A percentile compares a stretch with the other conserved stretches of the same genome.
Evolutionary conservation across 805 yeast species (phyloP).

Genomic region (Ogataea sp.): DNA sequence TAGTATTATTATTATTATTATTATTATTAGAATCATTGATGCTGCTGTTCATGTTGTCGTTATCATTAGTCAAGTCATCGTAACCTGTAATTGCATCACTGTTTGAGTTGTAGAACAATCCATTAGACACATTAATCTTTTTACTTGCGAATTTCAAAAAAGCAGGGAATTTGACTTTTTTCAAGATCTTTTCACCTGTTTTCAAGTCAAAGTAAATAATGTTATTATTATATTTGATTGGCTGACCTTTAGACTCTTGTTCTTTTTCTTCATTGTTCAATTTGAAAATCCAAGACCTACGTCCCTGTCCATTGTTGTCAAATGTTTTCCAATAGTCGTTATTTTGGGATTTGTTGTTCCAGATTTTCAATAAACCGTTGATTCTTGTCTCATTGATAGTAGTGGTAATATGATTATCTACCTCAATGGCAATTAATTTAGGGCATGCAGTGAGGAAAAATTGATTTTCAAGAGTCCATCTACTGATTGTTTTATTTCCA

Average conservation of each 20-base stretch:
- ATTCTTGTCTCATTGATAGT: slow-evolving; percentile 35
- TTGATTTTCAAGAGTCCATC: slow-evolving; percentile 51
- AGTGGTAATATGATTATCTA: slow-evolving; percentile 47
- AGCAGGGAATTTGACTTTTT: slow-evolving; percentile 35
- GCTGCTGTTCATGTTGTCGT: slow-evolving; percentile 10
- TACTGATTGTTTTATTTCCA: slow-evolving; percentile 49
- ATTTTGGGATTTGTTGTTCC: slow-evolving; percentile 10
- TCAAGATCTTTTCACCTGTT: slow-evolving; percentile 52
- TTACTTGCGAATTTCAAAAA: slow-evolving; percentile 46
- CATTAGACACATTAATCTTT: slow-evolving; percentile 48
- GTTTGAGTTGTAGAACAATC: slow-evolving; percentile 32
- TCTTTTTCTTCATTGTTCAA: slow-evolving; percentile 17
- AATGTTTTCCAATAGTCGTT: slow-evolving; percentile 38
- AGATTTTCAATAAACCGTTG: slow-evolving; percentile 19
- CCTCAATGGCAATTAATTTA: slow-evolving; percentile 57
- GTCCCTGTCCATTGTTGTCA: slow-evolving; percentile 50
- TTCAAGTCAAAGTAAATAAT: slow-evolving; percentile 52
- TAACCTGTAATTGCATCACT: slow-evolving; percentile 1
- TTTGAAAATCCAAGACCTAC: slow-evolving; percentile 76
- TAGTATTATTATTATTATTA: neutral
- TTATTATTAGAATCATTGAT: neutral
- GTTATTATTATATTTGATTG: slow-evolving; percentile 22
- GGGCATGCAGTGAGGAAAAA: slow-evolving; percentile 36
- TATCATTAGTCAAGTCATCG: slow-evolving; percentile 24
- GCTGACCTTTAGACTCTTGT: slow-evolving; percentile 15